Base-by-base conservation (phyloP, 73 alveolate species). In the Tetrahymena malaccensis region DNA sequence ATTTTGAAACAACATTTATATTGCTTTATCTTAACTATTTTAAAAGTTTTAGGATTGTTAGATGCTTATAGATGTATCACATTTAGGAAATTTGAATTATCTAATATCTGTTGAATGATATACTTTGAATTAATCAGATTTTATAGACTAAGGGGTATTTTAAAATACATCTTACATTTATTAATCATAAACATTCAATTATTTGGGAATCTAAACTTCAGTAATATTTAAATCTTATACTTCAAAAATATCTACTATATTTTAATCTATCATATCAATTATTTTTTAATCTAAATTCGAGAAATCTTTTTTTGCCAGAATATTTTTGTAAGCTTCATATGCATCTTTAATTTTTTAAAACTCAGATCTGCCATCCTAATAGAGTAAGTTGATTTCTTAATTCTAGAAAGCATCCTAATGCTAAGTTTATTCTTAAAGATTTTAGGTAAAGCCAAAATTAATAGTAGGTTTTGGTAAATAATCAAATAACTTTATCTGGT, bases 391-490 rank as follows among this genome's bases (percentile, higher is more conserved):
- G 17, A 44, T 44, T 44, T 44, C 58, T 44, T 44, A 44, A 44
- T 44, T 44, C 58, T 44, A 7, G 58, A 7, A 44, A 44, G 11
- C 4, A 44, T 44, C 58, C 58, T 44, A 44, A 1, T 44, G 25
- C 22, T 44, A 44, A 44, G 11, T 44, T 9, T 44, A 44, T 44
- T 44, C 11, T 17, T 44, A 44, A 4, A 44, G 58, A 1, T 44
- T 44, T 17, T 44, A 44, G 2, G 58, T 44, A 17, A 44, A 9
- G 33, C 58, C 17, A 25, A 35, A 94, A 70, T 55, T 58, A 34
- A 94, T 94, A 10, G 84, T 94, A 17, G 96, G 96, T 40, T 94
- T 94, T 19, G 96, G 96, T 31, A 94, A 85, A 43, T 55, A 94
- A 94, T 94, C 96, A 94, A 94, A 94, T 34, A 94, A 94, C 35